Evolutionary conservation across 306 rosid species (phyloP).

Genomic region (Quercus berberidifolia): DNA sequence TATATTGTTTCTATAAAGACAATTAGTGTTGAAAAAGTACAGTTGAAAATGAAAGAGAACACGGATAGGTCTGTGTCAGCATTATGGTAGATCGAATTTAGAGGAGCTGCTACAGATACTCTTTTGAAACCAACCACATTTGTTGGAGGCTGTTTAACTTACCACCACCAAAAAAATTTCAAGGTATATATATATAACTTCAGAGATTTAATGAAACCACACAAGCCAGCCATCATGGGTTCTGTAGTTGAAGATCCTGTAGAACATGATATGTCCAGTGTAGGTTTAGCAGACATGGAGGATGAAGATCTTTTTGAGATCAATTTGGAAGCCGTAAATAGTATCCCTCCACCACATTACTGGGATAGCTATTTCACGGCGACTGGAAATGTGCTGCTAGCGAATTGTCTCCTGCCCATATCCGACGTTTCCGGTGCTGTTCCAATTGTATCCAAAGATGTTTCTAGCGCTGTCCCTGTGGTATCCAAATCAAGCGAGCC

Average conservation of each 20-base stretch:
- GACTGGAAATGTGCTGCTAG: slow-evolving; percentile 52
- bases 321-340: slow-evolving; percentile 44
- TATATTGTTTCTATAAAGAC: neutral
- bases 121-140: slow-evolving; percentile 29
- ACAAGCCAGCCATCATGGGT: slow-evolving; percentile 29
- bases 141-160: slow-evolving; percentile 70
- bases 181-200: neutral
- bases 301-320: slow-evolving; percentile 74
- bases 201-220: neutral
- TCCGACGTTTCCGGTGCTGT: slow-evolving; percentile 57
- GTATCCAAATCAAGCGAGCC: slow-evolving; percentile 15
- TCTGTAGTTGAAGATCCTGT: slow-evolving; percentile 15
- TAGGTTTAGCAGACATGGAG: slow-evolving; percentile 30
- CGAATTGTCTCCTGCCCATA: slow-evolving; percentile 65
- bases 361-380: slow-evolving; percentile 38
- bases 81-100: slow-evolving; percentile 31
- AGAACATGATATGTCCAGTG: slow-evolving; percentile 5
- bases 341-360: slow-evolving; percentile 28
- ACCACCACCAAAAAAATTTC: slow-evolving; percentile 28
- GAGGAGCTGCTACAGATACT: slow-evolving; percentile 36
- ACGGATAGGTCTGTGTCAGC: slow-evolving; percentile 12
- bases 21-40: no score
- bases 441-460: slow-evolving; percentile 33
- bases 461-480: slow-evolving; percentile 3
- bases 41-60: neutral